Evolutionary conservation across 768 basidiomycete species (phyloP), one percentile per base, ranked within the genome.

Genomic region (Tylopilus plumbeoviolaceoides): DNA sequence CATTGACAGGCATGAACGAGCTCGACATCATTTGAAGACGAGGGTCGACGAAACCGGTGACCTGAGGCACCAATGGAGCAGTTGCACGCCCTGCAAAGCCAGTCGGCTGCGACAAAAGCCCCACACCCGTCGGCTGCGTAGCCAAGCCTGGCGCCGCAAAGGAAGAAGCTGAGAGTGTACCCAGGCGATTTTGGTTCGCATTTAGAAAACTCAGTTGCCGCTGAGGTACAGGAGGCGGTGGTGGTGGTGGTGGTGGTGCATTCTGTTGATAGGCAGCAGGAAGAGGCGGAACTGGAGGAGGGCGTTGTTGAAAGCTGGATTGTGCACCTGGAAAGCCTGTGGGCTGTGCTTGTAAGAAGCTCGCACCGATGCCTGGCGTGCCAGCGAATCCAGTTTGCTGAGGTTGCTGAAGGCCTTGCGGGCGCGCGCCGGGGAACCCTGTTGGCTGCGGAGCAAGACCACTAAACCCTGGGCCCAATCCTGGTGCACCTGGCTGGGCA

Each of bases 1-100:
- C 70, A 58, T 83, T 88, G 47, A 81, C 74, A 12, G 95, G 95
- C 84, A 98, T 89, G 72, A 98, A 97, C 0, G 87, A 85, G 55
- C 73, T 88, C n/a, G 84, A 84, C 89, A 97, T 91, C 81, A 94
- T 85, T 66, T 83, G 82, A 46, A 95, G 73, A 18, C 91, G 75
- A 2, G 92, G 93, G 71, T 95, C 89, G 49, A 88, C 73, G 61
- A 80, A 90, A 20, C 91, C 91, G 7, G 91, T 93, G 49, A 77
- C 71, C 62, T 93, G 91, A 15, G 89, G 79, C 2, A 86, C 73
- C 47, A 92, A 78, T 7, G 78, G 76, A 62, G 69, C 46, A 50
- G 63, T 54, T 41, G 73, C 61, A 46, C 65, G 70, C 25, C 77
- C 77, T 14, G 70, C 73, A 60, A 82, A 89, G 1, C 88, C 85